Conservation (phyloP, 345 rosid genomes). For the Eucalyptus leucophloia region DNA sequence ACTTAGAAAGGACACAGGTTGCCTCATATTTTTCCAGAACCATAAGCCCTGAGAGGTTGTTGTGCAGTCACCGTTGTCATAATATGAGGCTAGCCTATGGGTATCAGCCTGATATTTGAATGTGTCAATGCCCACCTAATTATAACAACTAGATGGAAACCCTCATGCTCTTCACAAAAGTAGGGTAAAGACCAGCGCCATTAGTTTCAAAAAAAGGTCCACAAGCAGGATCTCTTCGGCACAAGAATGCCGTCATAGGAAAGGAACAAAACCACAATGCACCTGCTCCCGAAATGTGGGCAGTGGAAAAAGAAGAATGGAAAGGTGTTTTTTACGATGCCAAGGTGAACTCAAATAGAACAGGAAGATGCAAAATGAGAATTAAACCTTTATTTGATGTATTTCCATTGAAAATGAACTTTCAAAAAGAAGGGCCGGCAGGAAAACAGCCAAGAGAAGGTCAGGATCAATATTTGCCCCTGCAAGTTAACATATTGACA, state of each 20-base stretch:
- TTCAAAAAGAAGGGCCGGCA: constrained; percentile 96
- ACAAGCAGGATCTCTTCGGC: background rate
- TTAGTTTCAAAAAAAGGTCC: background rate
- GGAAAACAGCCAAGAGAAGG: constrained; percentile 85
- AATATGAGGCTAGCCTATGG: background rate
- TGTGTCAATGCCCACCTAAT: background rate
- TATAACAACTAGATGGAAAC: background rate
- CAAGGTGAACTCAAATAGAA: background rate
- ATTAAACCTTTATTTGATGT: constrained; percentile 85
- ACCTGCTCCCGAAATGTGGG: background rate
- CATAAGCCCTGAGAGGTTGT: background rate
- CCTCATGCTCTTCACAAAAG: background rate
- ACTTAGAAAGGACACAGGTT: background rate
- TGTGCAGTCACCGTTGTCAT: background rate
- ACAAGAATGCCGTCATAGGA: background rate
- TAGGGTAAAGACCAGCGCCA: background rate
- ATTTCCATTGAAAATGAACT: constrained; percentile 92
- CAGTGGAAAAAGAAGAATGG: background rate
- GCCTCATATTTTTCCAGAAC: background rate
- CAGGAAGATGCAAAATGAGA: background rate
- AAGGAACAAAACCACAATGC: background rate
- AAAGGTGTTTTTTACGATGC: background rate
- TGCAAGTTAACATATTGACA: constrained; percentile 2
- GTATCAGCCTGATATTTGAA: background rate
- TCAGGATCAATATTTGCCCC: constrained; percentile 86